phyloP scores from a whole-genome alignment of 208 protist species.

The Acanthamoeba healyi region DNA sequence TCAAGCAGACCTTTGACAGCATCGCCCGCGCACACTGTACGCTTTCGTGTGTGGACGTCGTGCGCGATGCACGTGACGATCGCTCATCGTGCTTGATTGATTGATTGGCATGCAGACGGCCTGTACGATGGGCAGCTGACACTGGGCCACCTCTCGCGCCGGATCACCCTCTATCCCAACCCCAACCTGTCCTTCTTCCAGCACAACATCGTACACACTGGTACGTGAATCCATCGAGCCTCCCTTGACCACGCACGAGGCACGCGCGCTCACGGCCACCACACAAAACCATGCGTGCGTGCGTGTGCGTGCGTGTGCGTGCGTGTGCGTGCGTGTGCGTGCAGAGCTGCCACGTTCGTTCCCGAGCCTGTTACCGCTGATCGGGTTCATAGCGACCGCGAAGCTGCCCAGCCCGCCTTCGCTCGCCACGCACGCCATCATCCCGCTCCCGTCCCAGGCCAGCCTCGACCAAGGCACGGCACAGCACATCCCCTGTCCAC shows the following conservation, averaged over 20 bases:
- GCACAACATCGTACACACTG: background rate
- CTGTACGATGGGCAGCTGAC: conserved; percentile 7
- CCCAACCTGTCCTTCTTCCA: conserved; percentile 30
- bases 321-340: background rate
- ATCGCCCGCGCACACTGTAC: background rate
- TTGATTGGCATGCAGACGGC: background rate
- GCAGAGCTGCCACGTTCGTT: conserved; percentile 50
- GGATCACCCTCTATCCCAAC: conserved; percentile 3
- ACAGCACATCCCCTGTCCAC: too few relatives aligned
- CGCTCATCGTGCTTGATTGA: background rate
- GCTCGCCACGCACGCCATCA: conserved; percentile 38
- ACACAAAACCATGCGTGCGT: too few relatives aligned
- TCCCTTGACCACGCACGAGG: background rate
- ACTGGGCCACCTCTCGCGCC: background rate
- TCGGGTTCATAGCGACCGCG: conserved; percentile 27
- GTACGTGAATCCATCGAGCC: background rate
- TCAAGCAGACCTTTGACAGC: conserved; percentile 35
- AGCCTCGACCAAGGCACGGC: background rate
- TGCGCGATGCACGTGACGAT: too few relatives aligned
- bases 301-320: too few relatives aligned
- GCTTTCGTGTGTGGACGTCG: background rate
- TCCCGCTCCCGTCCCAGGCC: background rate
- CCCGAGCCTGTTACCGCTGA: conserved; percentile 5
- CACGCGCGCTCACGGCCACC: too few relatives aligned
- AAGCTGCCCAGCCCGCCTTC: conserved; percentile 52